A percentile compares a stretch with the other conserved stretches of the same genome.
Conservation (phyloP, 208 protist genomes). For the Leishmania turanica region DNA sequence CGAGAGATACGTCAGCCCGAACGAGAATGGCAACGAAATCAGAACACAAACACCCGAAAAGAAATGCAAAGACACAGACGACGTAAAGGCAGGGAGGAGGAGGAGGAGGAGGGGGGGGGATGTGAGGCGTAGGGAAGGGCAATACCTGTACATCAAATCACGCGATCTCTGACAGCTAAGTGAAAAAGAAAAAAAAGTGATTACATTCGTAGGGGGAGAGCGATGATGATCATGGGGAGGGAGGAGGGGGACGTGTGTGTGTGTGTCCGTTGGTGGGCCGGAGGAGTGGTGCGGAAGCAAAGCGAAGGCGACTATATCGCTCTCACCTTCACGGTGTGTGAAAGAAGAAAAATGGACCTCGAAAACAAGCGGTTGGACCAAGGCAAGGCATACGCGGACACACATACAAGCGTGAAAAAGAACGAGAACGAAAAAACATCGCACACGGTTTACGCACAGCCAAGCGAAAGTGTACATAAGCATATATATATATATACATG, state of each 20-base stretch:
- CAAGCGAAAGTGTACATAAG: too few relatives aligned
- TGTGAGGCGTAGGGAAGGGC: too few relatives aligned
- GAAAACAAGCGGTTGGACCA: background rate
- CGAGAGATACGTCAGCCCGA: background rate
- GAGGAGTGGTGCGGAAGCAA: background rate
- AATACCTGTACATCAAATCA: background rate
- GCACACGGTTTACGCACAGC: background rate
- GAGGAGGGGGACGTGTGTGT: background rate
- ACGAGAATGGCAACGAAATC: background rate
- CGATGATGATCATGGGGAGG: background rate
- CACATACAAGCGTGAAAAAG: background rate
- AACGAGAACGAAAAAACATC: background rate
- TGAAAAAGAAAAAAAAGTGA: background rate
- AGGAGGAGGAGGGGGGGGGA: too few relatives aligned
- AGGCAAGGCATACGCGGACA: background rate
- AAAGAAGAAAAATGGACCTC: background rate
- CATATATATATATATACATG: background rate
- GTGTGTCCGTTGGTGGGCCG: background rate
- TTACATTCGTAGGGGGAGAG: background rate
- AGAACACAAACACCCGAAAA: background rate
- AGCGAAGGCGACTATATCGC: background rate
- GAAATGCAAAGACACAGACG: background rate
- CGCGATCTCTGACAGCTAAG: background rate
- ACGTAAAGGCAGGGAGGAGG: background rate
- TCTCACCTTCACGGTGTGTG: background rate